A percentile compares a stretch with the other conserved stretches of the same genome.
Conservation (phyloP, 1,284 basidiomycete species). For the Puccinia polysora region DNA sequence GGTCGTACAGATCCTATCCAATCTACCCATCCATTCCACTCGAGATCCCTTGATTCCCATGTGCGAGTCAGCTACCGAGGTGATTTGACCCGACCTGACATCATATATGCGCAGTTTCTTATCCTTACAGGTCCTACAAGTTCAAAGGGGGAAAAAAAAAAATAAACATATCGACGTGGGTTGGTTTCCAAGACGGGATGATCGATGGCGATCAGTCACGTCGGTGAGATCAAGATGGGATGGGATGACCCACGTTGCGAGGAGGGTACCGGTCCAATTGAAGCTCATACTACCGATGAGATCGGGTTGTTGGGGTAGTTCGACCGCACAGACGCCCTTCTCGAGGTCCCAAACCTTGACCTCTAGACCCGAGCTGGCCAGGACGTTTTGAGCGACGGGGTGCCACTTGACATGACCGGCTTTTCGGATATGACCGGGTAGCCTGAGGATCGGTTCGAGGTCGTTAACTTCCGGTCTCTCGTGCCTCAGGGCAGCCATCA, state of each 20-base stretch:
- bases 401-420: slow-evolving; percentile 93
- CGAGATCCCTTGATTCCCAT: slow-evolving; percentile 89
- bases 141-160: slow-evolving; percentile 55
- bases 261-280: slow-evolving; percentile 71
- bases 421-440: slow-evolving; percentile 69
- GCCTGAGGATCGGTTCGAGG: slow-evolving; percentile 64
- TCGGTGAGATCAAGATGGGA: neutral
- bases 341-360: slow-evolving; percentile 89
- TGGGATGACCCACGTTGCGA: slow-evolving; percentile 56
- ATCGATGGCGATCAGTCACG: slow-evolving; percentile 50
- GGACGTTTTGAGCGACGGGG: slow-evolving; percentile 78
- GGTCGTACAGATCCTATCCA: slow-evolving; percentile 81
- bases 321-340: slow-evolving; percentile 59
- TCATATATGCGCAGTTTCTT: slow-evolving; percentile 89
- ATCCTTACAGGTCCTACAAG: slow-evolving; percentile 69
- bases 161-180: neutral
- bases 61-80: slow-evolving; percentile 80
- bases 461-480: slow-evolving; percentile 78
- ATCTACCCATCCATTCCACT: slow-evolving; percentile 83
- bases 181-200: neutral
- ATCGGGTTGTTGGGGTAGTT: slow-evolving; percentile 74
- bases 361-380: slow-evolving; percentile 83
- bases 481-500: slow-evolving; percentile 74
- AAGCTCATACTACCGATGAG: slow-evolving; percentile 81
- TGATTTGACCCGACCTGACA: slow-evolving; percentile 69